Evolutionary conservation across 305 asterid genomes (phyloP).

Genomic region (Plantago rigida): DNA sequence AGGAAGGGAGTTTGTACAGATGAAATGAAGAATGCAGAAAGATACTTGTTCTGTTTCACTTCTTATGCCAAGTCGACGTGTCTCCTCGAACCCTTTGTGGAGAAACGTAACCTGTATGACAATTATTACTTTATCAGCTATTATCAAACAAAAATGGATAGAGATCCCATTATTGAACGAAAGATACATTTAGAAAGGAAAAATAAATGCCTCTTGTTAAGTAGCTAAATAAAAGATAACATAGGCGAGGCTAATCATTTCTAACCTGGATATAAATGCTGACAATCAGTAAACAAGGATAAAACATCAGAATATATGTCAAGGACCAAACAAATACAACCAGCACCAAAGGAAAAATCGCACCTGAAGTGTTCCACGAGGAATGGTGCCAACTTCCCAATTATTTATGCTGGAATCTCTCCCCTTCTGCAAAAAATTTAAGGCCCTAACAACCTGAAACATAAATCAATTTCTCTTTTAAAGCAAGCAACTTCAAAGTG

Average conservation of each 20-base stretch:
- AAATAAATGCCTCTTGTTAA: too few relatives aligned
- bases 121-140: slow-evolving; percentile 13
- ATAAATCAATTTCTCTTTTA: slow-evolving; percentile 25
- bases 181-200: neutral
- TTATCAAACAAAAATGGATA: slow-evolving; percentile 21
- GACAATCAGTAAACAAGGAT: too few relatives aligned
- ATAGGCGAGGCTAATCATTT: too few relatives aligned
- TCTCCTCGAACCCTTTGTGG: slow-evolving; percentile 96
- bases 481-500: neutral
- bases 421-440: slow-evolving; percentile 63
- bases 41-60: slow-evolving; percentile 77
- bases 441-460: slow-evolving; percentile 86
- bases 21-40: slow-evolving; percentile 13
- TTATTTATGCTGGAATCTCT: slow-evolving; percentile 40
- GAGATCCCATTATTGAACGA: slow-evolving; percentile 2
- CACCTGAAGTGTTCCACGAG: slow-evolving; percentile 99
- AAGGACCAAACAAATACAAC: slow-evolving; percentile 19
- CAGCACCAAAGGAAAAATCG: slow-evolving; percentile 40
- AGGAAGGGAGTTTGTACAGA: slow-evolving; percentile 2
- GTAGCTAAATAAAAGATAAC: too few relatives aligned
- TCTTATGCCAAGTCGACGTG: slow-evolving; percentile 87
- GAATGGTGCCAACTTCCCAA: slow-evolving; percentile 78
- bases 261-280: too few relatives aligned
- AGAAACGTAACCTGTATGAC: slow-evolving; percentile 66
- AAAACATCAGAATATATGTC: slow-evolving; percentile 9